phyloP scores from a whole-genome alignment of 2,329 filamentous ascomycete species.

The Aureobasidium melanogenum region DNA sequence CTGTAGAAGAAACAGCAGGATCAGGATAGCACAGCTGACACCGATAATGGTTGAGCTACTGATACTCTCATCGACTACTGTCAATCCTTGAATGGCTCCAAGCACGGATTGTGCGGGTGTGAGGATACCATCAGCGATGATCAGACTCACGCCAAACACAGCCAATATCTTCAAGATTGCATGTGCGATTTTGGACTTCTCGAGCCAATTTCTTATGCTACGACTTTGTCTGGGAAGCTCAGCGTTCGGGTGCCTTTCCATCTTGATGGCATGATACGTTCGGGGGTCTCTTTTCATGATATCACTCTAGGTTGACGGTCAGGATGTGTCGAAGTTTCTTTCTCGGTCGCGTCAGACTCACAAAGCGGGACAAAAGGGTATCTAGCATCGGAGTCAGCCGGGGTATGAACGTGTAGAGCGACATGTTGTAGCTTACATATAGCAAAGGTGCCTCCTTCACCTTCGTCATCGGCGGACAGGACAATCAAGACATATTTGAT shows the following conservation, averaged over 20 bases:
- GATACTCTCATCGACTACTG: constrained; percentile 50
- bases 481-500: constrained; percentile 61
- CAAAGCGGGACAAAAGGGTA: constrained; percentile 53
- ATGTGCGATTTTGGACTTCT: constrained; percentile 46
- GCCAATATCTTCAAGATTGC: constrained; percentile 51
- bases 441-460: constrained; percentile 61
- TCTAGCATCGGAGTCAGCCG: constrained; percentile 23
- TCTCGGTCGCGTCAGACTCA: constrained; percentile 22
- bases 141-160: constrained; percentile 58
- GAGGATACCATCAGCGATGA: constrained; percentile 58
- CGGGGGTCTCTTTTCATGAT: constrained; percentile 53
- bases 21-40: constrained; percentile 54
- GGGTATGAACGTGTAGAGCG: neutral
- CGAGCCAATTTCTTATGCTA: constrained; percentile 47
- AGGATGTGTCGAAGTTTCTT: neutral
- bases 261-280: constrained; percentile 45
- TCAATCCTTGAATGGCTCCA: constrained; percentile 55
- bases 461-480: constrained; percentile 58
- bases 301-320: constrained; percentile 35
- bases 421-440: constrained; percentile 31
- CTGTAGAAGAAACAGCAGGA: constrained; percentile 55
- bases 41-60: constrained; percentile 51
- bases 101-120: constrained; percentile 63
- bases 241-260: constrained; percentile 50
- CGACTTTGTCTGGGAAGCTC: constrained; percentile 47